These are phyloP conservation scores for Erigeron canadensis DNA, from an alignment of 129 eudicot species.

Conservation along the genomic window DNA sequence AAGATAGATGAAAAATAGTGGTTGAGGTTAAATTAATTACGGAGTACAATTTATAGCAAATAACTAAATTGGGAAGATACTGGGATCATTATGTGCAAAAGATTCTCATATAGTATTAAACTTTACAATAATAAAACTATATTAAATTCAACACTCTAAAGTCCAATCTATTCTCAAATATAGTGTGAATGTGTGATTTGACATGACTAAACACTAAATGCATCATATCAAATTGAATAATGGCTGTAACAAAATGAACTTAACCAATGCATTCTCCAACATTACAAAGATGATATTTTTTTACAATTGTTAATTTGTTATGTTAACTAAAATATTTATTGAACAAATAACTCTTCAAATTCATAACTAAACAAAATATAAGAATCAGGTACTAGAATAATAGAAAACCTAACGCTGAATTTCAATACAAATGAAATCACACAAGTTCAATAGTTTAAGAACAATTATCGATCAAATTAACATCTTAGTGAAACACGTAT, in stretches of 20 bases:
- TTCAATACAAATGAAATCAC: not conserved
- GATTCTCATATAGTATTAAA: not conserved
- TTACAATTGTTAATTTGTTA: not conserved
- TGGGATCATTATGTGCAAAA: not conserved
- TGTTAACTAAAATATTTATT: not conserved
- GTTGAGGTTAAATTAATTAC: not conserved
- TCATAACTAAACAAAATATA: not conserved
- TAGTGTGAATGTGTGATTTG: not conserved
- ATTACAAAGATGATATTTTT: not conserved
- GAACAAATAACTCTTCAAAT: not conserved
- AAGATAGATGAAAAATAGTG: conserved; percentile 20
- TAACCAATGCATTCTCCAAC: not conserved
- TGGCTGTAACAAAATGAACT: not conserved
- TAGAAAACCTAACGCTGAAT: not conserved
- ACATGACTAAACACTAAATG: not conserved
- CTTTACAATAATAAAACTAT: too few species aligned
- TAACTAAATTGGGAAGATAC: not conserved
- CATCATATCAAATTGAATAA: not conserved
- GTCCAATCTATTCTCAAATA: not conserved
- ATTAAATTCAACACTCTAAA: not conserved
- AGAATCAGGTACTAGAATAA: not conserved
- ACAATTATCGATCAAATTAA: too few species aligned
- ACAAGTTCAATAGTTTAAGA: not conserved
- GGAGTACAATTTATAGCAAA: not conserved
- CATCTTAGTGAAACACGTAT: too few species aligned